Percentiles rank a stretch among this genome's conserved stretches.
phyloP scores from a whole-genome alignment of 116 monocot species.

The Iris pallida region DNA sequence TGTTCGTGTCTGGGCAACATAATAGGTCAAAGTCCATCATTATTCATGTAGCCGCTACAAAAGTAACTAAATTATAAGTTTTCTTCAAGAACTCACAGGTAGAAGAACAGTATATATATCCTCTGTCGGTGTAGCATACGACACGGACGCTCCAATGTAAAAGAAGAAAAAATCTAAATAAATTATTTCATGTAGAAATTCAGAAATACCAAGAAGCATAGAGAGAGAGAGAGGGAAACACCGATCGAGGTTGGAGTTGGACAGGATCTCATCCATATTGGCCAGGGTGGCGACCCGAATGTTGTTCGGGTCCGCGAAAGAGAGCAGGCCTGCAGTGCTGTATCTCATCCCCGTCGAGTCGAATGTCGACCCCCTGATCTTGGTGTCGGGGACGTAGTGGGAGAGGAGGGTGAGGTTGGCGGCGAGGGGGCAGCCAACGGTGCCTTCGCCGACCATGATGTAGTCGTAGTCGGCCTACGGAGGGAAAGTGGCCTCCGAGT shows the following conservation, averaged over 20 bases:
- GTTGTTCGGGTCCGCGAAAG: constrained; percentile 29
- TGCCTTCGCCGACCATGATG: constrained; percentile 86
- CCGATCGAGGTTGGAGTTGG: constrained; percentile 24
- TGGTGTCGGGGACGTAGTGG: constrained; percentile 58
- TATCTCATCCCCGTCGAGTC: constrained; percentile 43
- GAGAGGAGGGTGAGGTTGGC: constrained; percentile 60
- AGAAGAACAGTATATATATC: no score
- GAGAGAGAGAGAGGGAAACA: background rate
- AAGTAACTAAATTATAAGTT: no score
- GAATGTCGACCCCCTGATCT: constrained; percentile 67
- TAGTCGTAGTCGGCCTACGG: constrained; percentile 70
- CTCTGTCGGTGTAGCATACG: no score
- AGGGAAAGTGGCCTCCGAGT: constrained; percentile 58
- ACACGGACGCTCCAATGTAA: no score
- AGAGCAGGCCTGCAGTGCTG: constrained; percentile 63
- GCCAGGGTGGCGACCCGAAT: constrained; percentile 54
- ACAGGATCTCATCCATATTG: constrained; percentile 44
- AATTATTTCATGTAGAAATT: no score
- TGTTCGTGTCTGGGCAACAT: no score
- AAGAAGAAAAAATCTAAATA: no score
- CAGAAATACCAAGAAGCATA: background rate
- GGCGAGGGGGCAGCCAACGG: constrained; percentile 83
- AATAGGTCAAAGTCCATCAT: no score
- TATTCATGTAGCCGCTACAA: no score
- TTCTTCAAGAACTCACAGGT: no score